Evolutionary conservation across 2,329 filamentous ascomycete species (phyloP), one percentile per base, ranked within the genome.

Genomic region (Sporothrix luriei): DNA sequence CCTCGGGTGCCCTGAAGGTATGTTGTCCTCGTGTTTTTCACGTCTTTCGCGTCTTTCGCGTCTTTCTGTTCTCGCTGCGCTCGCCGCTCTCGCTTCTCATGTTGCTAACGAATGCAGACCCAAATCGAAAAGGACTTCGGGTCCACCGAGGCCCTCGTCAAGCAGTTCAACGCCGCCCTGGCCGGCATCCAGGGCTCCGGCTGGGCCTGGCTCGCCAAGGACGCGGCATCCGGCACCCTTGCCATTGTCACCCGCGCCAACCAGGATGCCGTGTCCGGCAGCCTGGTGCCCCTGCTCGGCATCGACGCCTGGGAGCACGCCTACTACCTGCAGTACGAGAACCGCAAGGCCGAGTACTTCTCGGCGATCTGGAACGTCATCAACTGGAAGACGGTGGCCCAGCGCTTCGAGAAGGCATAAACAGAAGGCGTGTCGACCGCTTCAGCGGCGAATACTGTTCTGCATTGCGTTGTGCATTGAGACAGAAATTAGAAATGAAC

Each of bases 241-340:
- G 80, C 83, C 72, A 84, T 92, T 74, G 87, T 87, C 75, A 91
- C 92, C 66, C 82, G 93, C 84, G 84, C 91, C 81, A 96, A 96
- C 84, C 93, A 97, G 83, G 93, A 97, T 79, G 91, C 94, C 33
- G 91, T 97, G 40, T 87, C 93, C 16, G 93, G 93, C 65, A 91
- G 91, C 79, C 92, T 91, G 78, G 85, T 88, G 76, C 94, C 94
- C 49, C 84, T 97, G 64, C 83, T 97, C 61, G 94, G 94, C 70
- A 90, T 97, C 76, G 94, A 97, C 83, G 94, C 93, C 68, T 97
- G 93, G 93, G 93, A 97, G 85, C 93, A 97, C 82, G 93, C 93
- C 67, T 97, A 96, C 85, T 96, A 97, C 83, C 85, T 97, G 72
- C 92, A 97, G 84, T 97, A 97, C 83, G 87, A 97, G 88, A 97